Base-by-base conservation (phyloP, 345 rosid species). In the Eucalyptus polyanthemos region DNA sequence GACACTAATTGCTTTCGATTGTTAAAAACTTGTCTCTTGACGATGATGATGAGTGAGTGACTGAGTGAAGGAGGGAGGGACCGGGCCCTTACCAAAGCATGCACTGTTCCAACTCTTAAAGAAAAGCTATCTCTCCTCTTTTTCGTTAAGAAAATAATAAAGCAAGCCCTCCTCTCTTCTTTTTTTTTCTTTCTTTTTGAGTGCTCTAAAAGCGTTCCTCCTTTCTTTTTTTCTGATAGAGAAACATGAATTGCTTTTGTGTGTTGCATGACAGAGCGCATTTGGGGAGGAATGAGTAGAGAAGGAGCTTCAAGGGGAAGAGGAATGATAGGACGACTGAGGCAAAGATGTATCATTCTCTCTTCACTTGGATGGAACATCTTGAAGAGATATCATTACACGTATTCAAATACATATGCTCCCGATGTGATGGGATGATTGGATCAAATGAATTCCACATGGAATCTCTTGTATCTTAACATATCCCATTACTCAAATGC, bases 401-500 rank as follows among this genome's bases (percentile, higher is more conserved):
- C 7, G 5, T 21, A 40, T 76, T 72, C 81, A 5, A 17, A 34
- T 34, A 9, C 25, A 9, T 34, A 9, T 34, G 80, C 42, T 69
- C 44, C 24, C 7, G 3, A 69, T 1, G 1, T 14, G 2, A 69
- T 21, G 7, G 6, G 42, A 69, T 3, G 13, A 31, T 34, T 34
- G 44, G 80, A 69, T 34, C 24, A 11, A 69, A 44, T 69, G 25
- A 34, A 69, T 69, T 16, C 42, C 80, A 69, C 4, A 11, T 31
- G 13, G 25, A 69, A 69, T 69, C 80, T 34, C 80, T 34, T 11
- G 7, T 69, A 31, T 69, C 44, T 69, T 34, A 31, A 34, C 80
- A 0, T 69, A 34, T 34, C 13, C 2, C 11, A 31, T 6, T 24
- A 17, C 13, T 24, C 0, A 2, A 7, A 9, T 34, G 44, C 24